A percentile compares a stretch with the other conserved stretches of the same genome.
Conservation (phyloP, 1,284 basidiomycete genomes). For the Sporisorium iseilematis-ciliati region DNA sequence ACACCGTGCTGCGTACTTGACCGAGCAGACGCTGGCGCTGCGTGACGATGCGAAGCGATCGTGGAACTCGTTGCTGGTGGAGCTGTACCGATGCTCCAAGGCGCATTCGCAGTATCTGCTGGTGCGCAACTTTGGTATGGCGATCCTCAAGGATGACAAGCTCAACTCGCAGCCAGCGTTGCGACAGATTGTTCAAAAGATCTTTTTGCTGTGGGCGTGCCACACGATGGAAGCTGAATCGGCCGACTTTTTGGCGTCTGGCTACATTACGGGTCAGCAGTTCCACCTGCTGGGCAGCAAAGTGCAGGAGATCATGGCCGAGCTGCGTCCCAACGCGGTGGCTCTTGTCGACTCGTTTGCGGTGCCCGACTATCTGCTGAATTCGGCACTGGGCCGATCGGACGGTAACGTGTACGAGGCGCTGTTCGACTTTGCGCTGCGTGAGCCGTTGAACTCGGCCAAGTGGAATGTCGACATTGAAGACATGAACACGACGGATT, state of each 20-base stretch:
- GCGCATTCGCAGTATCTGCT: slow-evolving; percentile 59
- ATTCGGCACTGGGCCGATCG: slow-evolving; percentile 69
- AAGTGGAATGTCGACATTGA: slow-evolving; percentile 69
- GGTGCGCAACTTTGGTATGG: slow-evolving; percentile 70
- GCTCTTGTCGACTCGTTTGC: slow-evolving; percentile 67
- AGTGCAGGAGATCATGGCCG: slow-evolving; percentile 68
- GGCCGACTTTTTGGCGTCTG: slow-evolving; percentile 70
- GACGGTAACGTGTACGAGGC: slow-evolving; percentile 69
- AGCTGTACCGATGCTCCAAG: slow-evolving; percentile 69
- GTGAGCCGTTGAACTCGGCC: slow-evolving; percentile 59
- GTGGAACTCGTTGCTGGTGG: slow-evolving; percentile 70
- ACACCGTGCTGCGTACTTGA: slow-evolving; percentile 70
- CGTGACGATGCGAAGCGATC: slow-evolving; percentile 69
- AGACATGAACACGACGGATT: slow-evolving; percentile 59
- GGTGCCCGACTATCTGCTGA: slow-evolving; percentile 69
- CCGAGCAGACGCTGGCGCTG: slow-evolving; percentile 68
- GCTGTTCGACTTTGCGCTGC: slow-evolving; percentile 65
- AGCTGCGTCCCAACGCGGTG: slow-evolving; percentile 69
- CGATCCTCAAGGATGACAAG: slow-evolving; percentile 69
- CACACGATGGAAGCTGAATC: slow-evolving; percentile 65
- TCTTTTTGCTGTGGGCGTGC: slow-evolving; percentile 58
- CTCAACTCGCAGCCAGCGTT: slow-evolving; percentile 69
- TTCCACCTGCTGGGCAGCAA: slow-evolving; percentile 67
- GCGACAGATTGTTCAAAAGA: slow-evolving; percentile 68
- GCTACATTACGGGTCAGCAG: slow-evolving; percentile 69